Evolutionary conservation across 768 basidiomycete genomes (phyloP).

Genomic region (Rhizopogon vulgaris): DNA sequence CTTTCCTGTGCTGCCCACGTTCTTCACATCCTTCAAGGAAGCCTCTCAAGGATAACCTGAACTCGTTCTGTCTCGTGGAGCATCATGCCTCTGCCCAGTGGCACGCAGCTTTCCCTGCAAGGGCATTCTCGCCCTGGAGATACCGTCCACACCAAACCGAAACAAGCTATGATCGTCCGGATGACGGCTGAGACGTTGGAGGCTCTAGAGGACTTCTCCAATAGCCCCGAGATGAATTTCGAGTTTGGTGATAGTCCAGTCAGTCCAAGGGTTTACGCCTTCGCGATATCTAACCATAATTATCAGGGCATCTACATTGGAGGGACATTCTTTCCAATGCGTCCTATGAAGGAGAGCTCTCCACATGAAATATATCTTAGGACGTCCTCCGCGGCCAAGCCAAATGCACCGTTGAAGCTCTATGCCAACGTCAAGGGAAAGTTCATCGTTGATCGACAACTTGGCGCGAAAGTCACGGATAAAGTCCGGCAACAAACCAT

Average conservation of each 20-base stretch:
- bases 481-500: conserved; percentile 41
- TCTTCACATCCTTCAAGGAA: background rate
- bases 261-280: conserved; percentile 17
- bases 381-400: conserved; percentile 49
- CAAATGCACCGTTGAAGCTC: conserved; percentile 61
- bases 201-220: conserved; percentile 47
- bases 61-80: background rate
- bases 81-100: conserved; percentile 62
- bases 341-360: conserved; percentile 42
- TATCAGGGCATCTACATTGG: conserved; percentile 64
- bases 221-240: conserved; percentile 45
- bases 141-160: conserved; percentile 51
- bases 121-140: conserved; percentile 52
- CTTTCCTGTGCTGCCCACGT: conserved; percentile 2
- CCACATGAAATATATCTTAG: conserved; percentile 73
- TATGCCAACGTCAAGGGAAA: conserved; percentile 73
- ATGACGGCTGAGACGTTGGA: conserved; percentile 70
- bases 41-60: background rate
- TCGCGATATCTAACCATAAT: background rate
- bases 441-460: conserved; percentile 58
- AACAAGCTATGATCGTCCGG: conserved; percentile 71
- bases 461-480: conserved; percentile 37
- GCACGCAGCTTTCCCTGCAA: conserved; percentile 50
- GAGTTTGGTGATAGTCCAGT: conserved; percentile 60
- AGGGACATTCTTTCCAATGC: conserved; percentile 57